Evolutionary conservation across 352 stramenopile genomes (phyloP).

Genomic region (Phytopythium oedochilum): DNA sequence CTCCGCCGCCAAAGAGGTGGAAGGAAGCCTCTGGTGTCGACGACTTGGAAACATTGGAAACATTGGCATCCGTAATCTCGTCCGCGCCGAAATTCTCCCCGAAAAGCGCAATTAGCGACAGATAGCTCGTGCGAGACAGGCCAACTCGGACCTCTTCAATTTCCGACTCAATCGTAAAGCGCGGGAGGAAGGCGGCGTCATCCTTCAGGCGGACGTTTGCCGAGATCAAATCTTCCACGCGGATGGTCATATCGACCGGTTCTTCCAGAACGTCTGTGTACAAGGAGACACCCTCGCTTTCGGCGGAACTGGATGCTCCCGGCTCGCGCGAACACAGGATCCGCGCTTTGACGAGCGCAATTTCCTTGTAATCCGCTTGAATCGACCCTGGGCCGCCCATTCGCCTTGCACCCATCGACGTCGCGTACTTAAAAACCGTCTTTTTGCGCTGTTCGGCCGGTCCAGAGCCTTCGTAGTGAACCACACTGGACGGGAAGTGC

Average conservation of each 20-base stretch:
- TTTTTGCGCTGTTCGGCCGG: slow-evolving; percentile 25
- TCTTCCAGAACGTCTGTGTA: slow-evolving; percentile 34
- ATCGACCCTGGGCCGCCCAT: slow-evolving; percentile 6
- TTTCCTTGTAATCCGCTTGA: slow-evolving; percentile 33
- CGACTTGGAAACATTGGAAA: background rate
- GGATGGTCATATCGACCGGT: slow-evolving; percentile 46
- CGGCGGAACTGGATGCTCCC: background rate
- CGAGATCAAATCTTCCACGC: slow-evolving; percentile 66
- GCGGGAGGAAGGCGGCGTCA: slow-evolving; percentile 35
- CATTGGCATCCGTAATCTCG: slow-evolving; percentile 17
- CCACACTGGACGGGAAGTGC: slow-evolving; percentile 57
- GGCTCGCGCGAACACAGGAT: slow-evolving; percentile 26
- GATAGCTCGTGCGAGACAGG: slow-evolving; percentile 42
- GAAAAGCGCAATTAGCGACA: slow-evolving; percentile 58
- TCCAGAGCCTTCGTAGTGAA: slow-evolving; percentile 32
- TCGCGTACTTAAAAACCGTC: slow-evolving; percentile 11
- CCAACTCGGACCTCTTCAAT: slow-evolving; percentile 22
- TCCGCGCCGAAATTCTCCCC: slow-evolving; percentile 75
- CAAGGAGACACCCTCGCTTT: slow-evolving; percentile 7
- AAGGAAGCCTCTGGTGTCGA: background rate
- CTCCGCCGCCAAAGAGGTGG: slow-evolving; percentile 6
- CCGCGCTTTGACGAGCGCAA: slow-evolving; percentile 47
- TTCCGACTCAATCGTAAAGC: slow-evolving; percentile 55
- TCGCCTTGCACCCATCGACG: slow-evolving; percentile 10
- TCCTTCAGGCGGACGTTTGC: slow-evolving; percentile 32